These are phyloP conservation scores for Furcasterigmium furcatum DNA, from an alignment of 2,329 filamentous ascomycete genomes.

Conservation along the genomic window DNA sequence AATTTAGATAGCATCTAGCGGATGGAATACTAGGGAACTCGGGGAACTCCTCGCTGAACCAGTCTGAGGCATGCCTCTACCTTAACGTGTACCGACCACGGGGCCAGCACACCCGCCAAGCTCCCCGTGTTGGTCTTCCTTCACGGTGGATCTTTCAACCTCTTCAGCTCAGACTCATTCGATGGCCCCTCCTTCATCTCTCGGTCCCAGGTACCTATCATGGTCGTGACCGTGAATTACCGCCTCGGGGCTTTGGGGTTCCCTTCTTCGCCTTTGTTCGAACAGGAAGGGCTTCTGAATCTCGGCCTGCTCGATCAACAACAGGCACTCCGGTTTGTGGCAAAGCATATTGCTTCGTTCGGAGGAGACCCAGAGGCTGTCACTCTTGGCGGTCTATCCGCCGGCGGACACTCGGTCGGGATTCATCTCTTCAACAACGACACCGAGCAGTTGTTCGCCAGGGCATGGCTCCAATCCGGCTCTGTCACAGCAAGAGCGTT, in stretches of 20 bases:
- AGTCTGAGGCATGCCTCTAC: constrained; percentile 8
- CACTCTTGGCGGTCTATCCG: constrained; percentile 52
- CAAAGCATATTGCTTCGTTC: constrained; percentile 47
- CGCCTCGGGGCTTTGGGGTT: constrained; percentile 32
- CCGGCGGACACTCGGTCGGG: constrained; percentile 39
- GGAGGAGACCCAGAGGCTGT: constrained; percentile 49
- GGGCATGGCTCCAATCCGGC: constrained; percentile 30
- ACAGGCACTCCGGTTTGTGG: constrained; percentile 49
- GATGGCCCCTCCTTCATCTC: constrained; percentile 18
- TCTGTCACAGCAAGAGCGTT: constrained; percentile 32
- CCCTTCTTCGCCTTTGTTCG: constrained; percentile 38
- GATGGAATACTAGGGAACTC: too few species aligned
- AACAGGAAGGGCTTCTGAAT: constrained; percentile 39
- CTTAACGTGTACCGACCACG: constrained; percentile 8
- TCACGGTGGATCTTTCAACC: constrained; percentile 6
- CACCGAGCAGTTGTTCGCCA: constrained; percentile 27
- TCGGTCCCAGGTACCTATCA: constrained; percentile 17
- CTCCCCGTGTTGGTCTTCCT: constrained; percentile 14
- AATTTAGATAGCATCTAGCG: too few species aligned
- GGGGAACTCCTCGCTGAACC: too few species aligned
- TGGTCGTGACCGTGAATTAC: constrained; percentile 20
- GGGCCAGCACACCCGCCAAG: constrained; percentile 2
- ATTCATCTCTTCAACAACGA: constrained; percentile 30
- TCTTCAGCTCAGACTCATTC: background rate
- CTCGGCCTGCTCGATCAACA: constrained; percentile 51